Evolutionary conservation across 352 stramenopile genomes (phyloP).

Genomic region (Phytophthora agathidicida): DNA sequence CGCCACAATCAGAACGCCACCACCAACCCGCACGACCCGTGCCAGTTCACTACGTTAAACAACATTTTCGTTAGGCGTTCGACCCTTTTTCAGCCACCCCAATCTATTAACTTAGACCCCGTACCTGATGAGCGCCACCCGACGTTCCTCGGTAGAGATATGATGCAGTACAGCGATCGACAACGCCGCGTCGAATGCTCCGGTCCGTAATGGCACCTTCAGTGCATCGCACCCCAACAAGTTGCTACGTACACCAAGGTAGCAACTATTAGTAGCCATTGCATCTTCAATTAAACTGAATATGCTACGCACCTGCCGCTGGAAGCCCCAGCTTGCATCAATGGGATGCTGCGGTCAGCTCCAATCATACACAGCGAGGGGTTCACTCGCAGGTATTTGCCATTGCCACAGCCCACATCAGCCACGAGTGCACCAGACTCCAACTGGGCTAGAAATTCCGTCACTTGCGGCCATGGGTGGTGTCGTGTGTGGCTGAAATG

Average conservation of each 20-base stretch:
- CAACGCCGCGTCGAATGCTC: constrained; percentile 75
- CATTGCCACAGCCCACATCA: constrained; percentile 84
- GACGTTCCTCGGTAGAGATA: constrained; percentile 78
- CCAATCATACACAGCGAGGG: constrained; percentile 68
- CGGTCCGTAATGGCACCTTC: constrained; percentile 60
- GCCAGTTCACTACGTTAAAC: constrained; percentile 65
- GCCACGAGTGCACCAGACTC: constrained; percentile 62
- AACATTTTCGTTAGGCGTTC: background rate
- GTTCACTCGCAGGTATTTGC: constrained; percentile 82
- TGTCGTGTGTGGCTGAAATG: constrained; percentile 89
- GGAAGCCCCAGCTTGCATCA: constrained; percentile 57
- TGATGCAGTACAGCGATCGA: constrained; percentile 87
- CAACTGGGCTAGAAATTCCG: constrained; percentile 57
- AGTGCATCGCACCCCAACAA: constrained; percentile 79
- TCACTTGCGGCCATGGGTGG: constrained; percentile 80
- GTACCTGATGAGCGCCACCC: constrained; percentile 72
- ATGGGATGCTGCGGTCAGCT: constrained; percentile 74
- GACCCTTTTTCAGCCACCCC: background rate
- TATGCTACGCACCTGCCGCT: constrained; percentile 40
- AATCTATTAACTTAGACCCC: background rate
- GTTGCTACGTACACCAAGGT: constrained; percentile 33
- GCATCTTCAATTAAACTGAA: background rate
- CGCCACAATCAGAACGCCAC: constrained; percentile 65
- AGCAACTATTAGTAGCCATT: background rate
- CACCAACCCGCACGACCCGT: constrained; percentile 65